phyloP scores from a whole-genome alignment of 1,284 basidiomycete genomes.

The Ganoderma sinense region DNA sequence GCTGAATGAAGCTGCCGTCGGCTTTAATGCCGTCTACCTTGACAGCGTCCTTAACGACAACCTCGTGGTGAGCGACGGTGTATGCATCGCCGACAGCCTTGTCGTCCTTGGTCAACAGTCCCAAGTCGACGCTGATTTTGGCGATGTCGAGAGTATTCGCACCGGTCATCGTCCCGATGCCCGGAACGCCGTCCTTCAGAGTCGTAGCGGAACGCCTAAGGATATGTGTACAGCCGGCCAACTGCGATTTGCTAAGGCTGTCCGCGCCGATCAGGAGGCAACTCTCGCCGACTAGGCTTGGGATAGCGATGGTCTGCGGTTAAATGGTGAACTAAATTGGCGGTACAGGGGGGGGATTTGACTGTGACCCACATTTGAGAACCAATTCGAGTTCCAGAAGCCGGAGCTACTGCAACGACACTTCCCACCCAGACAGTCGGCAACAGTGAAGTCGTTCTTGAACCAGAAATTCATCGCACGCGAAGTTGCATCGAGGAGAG shows the following conservation, averaged over 20 bases:
- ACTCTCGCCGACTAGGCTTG: slow-evolving; percentile 58
- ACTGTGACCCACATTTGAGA: slow-evolving; percentile 45
- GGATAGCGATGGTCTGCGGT: slow-evolving; percentile 63
- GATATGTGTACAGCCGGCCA: slow-evolving; percentile 57
- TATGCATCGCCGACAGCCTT: slow-evolving; percentile 58
- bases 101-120: slow-evolving; percentile 51
- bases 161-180: slow-evolving; percentile 59
- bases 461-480: slow-evolving; percentile 74
- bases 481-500: slow-evolving; percentile 50
- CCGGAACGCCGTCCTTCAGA: slow-evolving; percentile 52
- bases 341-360: neutral
- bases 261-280: slow-evolving; percentile 61
- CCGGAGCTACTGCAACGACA: slow-evolving; percentile 67
- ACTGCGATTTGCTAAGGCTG: slow-evolving; percentile 50
- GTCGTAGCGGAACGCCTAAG: slow-evolving; percentile 59
- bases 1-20: slow-evolving; percentile 72
- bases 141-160: slow-evolving; percentile 70
- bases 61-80: slow-evolving; percentile 53
- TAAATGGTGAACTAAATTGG: neutral
- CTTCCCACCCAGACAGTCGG: slow-evolving; percentile 61
- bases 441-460: slow-evolving; percentile 59
- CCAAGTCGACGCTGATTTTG: slow-evolving; percentile 61
- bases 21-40: slow-evolving; percentile 65
- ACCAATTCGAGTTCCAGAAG: slow-evolving; percentile 78
- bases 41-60: slow-evolving; percentile 51